Conservation (phyloP, 805 yeast species). For the Ogataea parapolymorpha region DNA sequence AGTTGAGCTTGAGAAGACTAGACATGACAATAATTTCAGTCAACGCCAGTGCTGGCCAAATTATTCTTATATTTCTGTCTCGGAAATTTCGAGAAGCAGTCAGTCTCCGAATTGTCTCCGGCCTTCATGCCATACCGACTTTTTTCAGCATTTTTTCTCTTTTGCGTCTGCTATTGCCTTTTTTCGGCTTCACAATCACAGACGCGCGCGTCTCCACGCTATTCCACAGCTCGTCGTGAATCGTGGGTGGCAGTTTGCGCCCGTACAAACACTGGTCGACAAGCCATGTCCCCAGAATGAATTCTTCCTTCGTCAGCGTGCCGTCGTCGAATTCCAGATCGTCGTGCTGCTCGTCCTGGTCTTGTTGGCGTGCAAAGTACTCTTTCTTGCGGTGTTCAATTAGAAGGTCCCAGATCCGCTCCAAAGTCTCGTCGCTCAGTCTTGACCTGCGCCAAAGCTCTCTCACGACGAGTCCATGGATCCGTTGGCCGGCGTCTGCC, state of each 20-base stretch:
- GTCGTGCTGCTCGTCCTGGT: slow-evolving; percentile 28
- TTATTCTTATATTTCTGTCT: background rate
- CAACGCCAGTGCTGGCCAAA: background rate
- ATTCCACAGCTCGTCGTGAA: slow-evolving; percentile 74
- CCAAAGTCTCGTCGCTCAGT: slow-evolving; percentile 58
- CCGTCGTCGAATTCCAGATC: slow-evolving; percentile 73
- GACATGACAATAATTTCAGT: slow-evolving; percentile 28
- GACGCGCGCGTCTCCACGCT: slow-evolving; percentile 50
- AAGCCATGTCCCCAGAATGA: slow-evolving; percentile 96
- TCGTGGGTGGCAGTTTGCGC: slow-evolving; percentile 71
- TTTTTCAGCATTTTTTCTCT: slow-evolving; percentile 22
- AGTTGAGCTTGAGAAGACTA: slow-evolving; percentile 71
- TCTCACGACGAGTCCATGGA: slow-evolving; percentile 65
- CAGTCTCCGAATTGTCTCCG: slow-evolving; percentile 1
- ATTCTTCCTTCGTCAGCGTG: slow-evolving; percentile 72
- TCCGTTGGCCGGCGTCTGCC: slow-evolving; percentile 11
- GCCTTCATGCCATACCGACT: slow-evolving; percentile 16
- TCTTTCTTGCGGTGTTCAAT: slow-evolving; percentile 47
- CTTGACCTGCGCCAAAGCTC: slow-evolving; percentile 80
- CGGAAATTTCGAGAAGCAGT: slow-evolving; percentile 10
- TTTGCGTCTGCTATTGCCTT: slow-evolving; percentile 13
- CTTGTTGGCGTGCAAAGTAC: slow-evolving; percentile 23
- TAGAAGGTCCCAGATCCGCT: slow-evolving; percentile 74
- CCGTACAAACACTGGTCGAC: slow-evolving; percentile 96
- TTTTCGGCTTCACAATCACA: slow-evolving; percentile 17